Base-by-base conservation (phyloP, 257 asterid genomes). In the Scutellaria galericulata region DNA sequence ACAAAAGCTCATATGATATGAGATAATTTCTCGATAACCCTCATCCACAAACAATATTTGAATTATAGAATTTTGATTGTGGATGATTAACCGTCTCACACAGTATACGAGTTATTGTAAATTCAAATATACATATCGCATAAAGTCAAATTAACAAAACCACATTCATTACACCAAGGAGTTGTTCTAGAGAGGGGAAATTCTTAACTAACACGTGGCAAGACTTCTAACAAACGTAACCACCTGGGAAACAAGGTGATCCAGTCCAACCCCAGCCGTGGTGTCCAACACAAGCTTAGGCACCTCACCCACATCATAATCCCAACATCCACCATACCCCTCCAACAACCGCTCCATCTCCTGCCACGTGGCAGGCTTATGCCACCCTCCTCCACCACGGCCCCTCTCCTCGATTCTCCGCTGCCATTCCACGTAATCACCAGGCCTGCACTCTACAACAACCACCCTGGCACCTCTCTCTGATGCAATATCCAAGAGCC, bases 341-440 rank as follows among this genome's bases (percentile, higher is more conserved):
- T 84, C 89, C 88, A 91, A 47, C 72, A 89, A 52, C 47, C 64
- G 70, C 83, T 84, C 95, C 82, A 91, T 83, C n/a, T 91, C 96
- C 15, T 12, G 72, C 94, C 96, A 87, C 67, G 83, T 81, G 5
- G 74, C 18, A 20, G 97, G 96, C 82, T 89, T 89, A 66, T 91
- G 94, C 94, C 94, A 89, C 59, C 83, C 83, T 42, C 70, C 74
- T 3, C 64, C 47, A n/a, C 74, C 83, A 18, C 18, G 18, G 55
- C 83, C 88, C 79, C 97, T 84, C 58, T 0, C 7, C 85, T 87
- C 96, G 1, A 91, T 40, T 79, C 95, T 82, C 75, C 89, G 54
- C 18, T 85, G 85, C 96, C 97, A 89, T 81, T 90, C 89, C 0
- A 65, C 75, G 74, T 78, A 85, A 35, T 87, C 85, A 51, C 78